These are phyloP conservation scores for Torulaspora pretoriensis DNA, from an alignment of 1,139 yeast genomes.

Conservation along the genomic window DNA sequence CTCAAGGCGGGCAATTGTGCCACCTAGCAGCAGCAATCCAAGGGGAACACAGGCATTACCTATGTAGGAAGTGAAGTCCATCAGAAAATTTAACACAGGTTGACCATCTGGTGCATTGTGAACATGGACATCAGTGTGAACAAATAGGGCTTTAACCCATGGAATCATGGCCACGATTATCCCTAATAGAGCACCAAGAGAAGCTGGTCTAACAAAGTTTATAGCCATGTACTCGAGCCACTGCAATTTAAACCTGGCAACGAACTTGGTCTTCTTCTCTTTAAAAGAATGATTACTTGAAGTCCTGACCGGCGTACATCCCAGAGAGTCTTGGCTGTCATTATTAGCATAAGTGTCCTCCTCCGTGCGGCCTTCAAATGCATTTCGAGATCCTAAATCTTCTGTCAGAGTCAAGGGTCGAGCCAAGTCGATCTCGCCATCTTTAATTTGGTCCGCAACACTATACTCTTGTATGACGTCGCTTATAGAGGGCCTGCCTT, in stretches of 20 bases:
- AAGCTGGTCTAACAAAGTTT: slow-evolving; percentile 56
- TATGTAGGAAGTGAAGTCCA: slow-evolving; percentile 68
- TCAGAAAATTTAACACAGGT: slow-evolving; percentile 77
- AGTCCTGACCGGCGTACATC: not conserved
- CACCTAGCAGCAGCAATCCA: slow-evolving; percentile 71
- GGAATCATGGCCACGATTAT: slow-evolving; percentile 62
- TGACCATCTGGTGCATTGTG: slow-evolving; percentile 74
- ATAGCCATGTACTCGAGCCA: slow-evolving; percentile 36
- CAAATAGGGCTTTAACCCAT: slow-evolving; percentile 67
- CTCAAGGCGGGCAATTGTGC: slow-evolving; percentile 67
- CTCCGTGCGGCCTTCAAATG: slow-evolving; percentile 10
- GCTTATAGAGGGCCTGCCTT: slow-evolving; percentile 45
- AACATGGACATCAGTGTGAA: slow-evolving; percentile 39
- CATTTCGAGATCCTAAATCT: slow-evolving; percentile 28
- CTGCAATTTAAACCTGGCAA: slow-evolving; percentile 21
- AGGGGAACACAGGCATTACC: slow-evolving; percentile 84
- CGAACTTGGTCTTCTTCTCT: slow-evolving; percentile 11
- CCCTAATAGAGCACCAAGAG: slow-evolving; percentile 50
- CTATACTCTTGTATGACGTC: slow-evolving; percentile 57
- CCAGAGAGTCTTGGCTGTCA: not conserved
- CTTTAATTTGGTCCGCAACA: slow-evolving; percentile 36
- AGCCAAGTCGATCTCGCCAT: slow-evolving; percentile 31
- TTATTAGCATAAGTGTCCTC: not conserved
- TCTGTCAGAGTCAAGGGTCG: slow-evolving; percentile 30
- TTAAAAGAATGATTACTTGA: not conserved